Percentiles rank a stretch among this genome's conserved stretches.
phyloP scores from a whole-genome alignment of 345 rosid genomes.

The Rhizophora apiculata region DNA sequence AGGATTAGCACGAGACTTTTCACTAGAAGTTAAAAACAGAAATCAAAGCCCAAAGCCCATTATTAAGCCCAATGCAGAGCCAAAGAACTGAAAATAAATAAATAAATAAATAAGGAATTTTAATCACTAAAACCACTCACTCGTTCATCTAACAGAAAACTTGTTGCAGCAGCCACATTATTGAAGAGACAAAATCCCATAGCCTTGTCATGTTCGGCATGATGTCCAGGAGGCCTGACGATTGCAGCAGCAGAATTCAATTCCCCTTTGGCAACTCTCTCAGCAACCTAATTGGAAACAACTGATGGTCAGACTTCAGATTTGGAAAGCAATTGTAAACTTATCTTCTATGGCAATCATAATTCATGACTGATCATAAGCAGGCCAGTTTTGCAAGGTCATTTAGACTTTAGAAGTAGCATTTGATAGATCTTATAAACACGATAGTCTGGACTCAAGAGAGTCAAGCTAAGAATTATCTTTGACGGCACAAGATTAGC shows the following conservation, averaged over 20 bases:
- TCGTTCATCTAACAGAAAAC: conserved; percentile 58
- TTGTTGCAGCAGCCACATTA: conserved; percentile 87
- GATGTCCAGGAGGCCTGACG: conserved; percentile 99
- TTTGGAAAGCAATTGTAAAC: neutral
- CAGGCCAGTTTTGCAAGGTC: neutral
- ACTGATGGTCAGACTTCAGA: neutral
- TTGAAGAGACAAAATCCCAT: conserved; percentile 95
- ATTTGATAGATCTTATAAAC: no score
- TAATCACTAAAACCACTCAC: conserved; percentile 34
- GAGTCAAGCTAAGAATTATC: no score
- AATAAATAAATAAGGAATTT: neutral
- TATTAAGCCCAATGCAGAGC: neutral
- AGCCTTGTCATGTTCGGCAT: conserved; percentile 79
- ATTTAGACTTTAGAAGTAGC: neutral
- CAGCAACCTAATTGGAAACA: conserved; percentile 45
- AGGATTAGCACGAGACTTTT: neutral
- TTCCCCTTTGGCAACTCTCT: conserved; percentile 81
- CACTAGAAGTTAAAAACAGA: conserved; percentile 9
- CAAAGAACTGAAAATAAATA: neutral
- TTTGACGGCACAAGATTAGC: no score
- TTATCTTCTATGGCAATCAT: neutral
- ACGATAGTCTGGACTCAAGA: no score
- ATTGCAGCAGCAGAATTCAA: conserved; percentile 77
- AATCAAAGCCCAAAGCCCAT: neutral
- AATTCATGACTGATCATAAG: neutral